Evolutionary conservation across 805 yeast species (phyloP).

Genomic region (Metschnikowia continentalis): DNA sequence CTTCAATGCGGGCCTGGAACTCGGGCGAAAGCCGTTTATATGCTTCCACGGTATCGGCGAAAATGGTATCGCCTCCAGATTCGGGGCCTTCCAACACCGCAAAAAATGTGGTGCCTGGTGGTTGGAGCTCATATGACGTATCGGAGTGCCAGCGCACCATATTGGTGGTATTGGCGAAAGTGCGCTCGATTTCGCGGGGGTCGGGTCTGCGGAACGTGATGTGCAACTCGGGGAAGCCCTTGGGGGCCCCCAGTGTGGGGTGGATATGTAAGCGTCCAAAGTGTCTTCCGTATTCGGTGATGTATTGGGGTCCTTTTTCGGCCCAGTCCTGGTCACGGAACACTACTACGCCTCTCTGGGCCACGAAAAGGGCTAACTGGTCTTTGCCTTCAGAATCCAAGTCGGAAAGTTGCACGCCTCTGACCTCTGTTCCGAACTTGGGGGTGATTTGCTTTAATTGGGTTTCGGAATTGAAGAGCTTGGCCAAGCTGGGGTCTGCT

Average conservation of each 20-base stretch:
- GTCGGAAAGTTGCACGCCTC: constrained; percentile 28
- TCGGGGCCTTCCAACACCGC: constrained; percentile 35
- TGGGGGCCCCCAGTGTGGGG: constrained; percentile 41
- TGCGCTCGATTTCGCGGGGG: constrained; percentile 25
- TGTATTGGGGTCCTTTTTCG: constrained; percentile 23
- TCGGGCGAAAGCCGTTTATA: constrained; percentile 35
- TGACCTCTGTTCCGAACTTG: constrained; percentile 29
- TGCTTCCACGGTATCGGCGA: constrained; percentile 36
- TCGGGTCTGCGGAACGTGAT: constrained; percentile 32
- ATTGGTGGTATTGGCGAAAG: constrained; percentile 26
- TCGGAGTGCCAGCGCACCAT: constrained; percentile 37
- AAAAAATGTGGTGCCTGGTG: constrained; percentile 33
- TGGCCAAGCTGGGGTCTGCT: constrained; percentile 20
- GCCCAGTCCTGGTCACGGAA: constrained; percentile 31
- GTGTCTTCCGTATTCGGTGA: constrained; percentile 30
- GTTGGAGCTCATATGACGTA: constrained; percentile 34
- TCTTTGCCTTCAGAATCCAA: constrained; percentile 26
- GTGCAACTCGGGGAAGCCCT: constrained; percentile 30
- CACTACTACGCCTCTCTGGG: constrained; percentile 33
- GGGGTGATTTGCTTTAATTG: constrained; percentile 25
- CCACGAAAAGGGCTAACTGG: constrained; percentile 30
- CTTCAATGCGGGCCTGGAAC: constrained; percentile 28
- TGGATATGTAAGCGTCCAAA: constrained; percentile 43
- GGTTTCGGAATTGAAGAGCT: constrained; percentile 20
- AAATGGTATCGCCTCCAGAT: constrained; percentile 37